Evolutionary conservation across 257 asterid genomes (phyloP).

Genomic region (Salvia miltiorrhiza): DNA sequence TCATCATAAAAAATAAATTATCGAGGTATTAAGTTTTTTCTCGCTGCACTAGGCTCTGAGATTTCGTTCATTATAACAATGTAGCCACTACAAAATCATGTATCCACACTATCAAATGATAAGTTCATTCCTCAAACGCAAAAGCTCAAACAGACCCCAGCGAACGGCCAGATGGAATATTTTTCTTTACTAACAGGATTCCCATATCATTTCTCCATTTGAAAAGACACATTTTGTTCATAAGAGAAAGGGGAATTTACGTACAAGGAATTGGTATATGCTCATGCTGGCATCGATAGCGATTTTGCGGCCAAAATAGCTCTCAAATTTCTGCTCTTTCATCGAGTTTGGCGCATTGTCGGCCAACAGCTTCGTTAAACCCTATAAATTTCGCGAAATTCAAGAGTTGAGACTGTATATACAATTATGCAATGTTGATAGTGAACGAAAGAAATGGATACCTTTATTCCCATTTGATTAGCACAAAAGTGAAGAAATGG

Average conservation of each 20-base stretch:
- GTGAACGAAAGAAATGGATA: not conserved
- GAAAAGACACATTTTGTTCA: not conserved
- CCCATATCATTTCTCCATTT: not conserved
- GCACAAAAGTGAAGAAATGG: constrained; percentile 22
- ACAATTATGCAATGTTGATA: not conserved
- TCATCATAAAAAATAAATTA: constrained; percentile 16
- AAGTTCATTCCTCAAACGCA: constrained; percentile 3
- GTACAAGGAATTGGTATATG: constrained; percentile 93
- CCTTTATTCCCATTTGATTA: constrained; percentile 42
- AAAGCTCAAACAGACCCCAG: not conserved
- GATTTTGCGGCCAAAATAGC: constrained; percentile 93
- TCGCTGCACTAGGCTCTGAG: not conserved
- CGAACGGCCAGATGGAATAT: not conserved
- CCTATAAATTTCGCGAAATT: constrained; percentile 38
- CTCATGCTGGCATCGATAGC: constrained; percentile 99
- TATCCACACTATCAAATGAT: not conserved
- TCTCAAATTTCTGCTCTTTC: constrained; percentile 95
- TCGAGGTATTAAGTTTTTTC: constrained; percentile 7
- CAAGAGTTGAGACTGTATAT: not conserved
- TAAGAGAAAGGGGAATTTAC: constrained; percentile 11
- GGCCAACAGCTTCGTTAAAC: constrained; percentile 91
- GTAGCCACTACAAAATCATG: not conserved
- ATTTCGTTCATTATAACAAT: constrained; percentile 1
- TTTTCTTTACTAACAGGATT: not conserved
- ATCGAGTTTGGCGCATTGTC: constrained; percentile 90